These are phyloP conservation scores for Smithsoniella earleae DNA, from an alignment of 163 green algal genomes.

Conservation along the genomic window DNA sequence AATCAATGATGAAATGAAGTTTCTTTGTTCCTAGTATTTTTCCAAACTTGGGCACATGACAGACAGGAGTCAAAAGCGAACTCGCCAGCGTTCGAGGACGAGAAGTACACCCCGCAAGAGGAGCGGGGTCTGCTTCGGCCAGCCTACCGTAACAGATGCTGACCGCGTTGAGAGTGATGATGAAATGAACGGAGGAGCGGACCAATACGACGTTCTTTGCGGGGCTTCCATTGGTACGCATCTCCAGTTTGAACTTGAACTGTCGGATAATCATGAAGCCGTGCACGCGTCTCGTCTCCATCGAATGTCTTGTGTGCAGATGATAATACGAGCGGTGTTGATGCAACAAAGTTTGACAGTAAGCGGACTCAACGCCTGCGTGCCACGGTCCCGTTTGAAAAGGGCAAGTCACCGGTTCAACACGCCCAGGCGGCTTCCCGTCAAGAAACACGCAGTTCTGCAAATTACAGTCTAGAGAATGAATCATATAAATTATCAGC, in stretches of 20 bases:
- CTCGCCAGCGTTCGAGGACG: too few species aligned
- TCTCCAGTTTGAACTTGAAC: too few species aligned
- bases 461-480: background rate
- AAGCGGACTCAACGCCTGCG: background rate
- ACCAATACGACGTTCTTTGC: slow-evolving; percentile 9
- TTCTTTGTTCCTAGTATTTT: too few species aligned
- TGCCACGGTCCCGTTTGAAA: slow-evolving; percentile 8
- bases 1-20: too few species aligned
- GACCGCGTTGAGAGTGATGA: slow-evolving; percentile 34
- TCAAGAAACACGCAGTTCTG: background rate
- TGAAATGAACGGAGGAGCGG: background rate
- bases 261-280: too few species aligned
- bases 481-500: background rate
- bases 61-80: too few species aligned
- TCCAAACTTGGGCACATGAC: too few species aligned
- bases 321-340: background rate
- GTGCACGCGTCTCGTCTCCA: background rate
- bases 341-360: background rate
- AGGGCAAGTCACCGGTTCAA: background rate
- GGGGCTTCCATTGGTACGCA: slow-evolving; percentile 6
- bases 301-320: background rate
- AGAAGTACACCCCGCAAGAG: too few species aligned
- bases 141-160: slow-evolving; percentile 43
- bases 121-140: slow-evolving; percentile 47
- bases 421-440: background rate